Evolutionary conservation across 306 rosid genomes (phyloP).

Genomic region (Vigna mungo): DNA sequence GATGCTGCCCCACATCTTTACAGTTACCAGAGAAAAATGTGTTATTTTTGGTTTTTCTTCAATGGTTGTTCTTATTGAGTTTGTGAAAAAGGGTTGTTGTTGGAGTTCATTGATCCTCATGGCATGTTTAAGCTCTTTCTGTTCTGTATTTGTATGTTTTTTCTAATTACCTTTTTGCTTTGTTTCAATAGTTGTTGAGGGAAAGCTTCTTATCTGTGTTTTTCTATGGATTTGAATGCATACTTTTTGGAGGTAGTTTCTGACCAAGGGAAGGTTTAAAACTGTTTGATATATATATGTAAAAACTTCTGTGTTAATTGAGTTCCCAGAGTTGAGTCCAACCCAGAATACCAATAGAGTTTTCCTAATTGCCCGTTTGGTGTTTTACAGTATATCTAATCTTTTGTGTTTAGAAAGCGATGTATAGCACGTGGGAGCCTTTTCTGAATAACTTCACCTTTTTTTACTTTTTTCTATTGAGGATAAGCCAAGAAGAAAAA

Average conservation of each 20-base stretch:
- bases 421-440: constrained; percentile 26
- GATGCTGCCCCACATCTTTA: constrained; percentile 33
- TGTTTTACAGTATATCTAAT: neutral
- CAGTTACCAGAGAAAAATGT: constrained; percentile 7
- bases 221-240: constrained; percentile 4
- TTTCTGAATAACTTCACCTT: neutral
- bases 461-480: constrained; percentile 13
- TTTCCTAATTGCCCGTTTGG: constrained; percentile 17
- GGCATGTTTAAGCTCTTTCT: constrained; percentile 13
- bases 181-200: constrained; percentile 26
- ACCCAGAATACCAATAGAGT: neutral
- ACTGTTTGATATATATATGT: neutral
- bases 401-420: neutral
- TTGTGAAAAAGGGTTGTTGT: constrained; percentile 30
- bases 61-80: constrained; percentile 14
- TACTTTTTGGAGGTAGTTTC: neutral
- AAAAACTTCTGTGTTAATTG: neutral
- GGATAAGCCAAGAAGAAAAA: constrained; percentile 15
- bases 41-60: neutral
- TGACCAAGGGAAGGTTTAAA: constrained; percentile 14
- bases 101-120: neutral
- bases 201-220: neutral
- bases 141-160: constrained; percentile 8
- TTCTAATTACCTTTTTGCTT: neutral
- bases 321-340: neutral